Evolutionary conservation across 768 basidiomycete species (phyloP), one percentile per base, ranked within the genome.

Genomic region (Amanita thiersii): DNA sequence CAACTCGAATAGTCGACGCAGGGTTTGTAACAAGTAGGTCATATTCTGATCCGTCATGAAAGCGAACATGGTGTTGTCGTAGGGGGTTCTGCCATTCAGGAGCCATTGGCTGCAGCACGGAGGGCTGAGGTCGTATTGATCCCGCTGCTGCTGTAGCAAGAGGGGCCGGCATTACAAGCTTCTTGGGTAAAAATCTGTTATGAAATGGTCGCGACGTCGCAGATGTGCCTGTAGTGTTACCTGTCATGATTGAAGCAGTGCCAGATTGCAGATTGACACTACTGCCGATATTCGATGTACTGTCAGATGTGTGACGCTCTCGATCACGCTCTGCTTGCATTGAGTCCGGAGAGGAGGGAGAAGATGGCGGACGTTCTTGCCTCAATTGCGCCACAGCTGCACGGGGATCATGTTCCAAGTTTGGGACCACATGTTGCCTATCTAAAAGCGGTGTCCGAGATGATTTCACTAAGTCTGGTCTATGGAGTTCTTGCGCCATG

Each of bases 91-190:
- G 42, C 41, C 33, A 28, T 12, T 28, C 15, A 20, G 14, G 26
- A 17, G 19, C 23, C 3, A 25, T n/a, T 15, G 21, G 41, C 14
- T 19, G 33, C 12, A 18, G 25, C 5, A 36, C 19, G 1, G 26
- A 28, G n/a, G 42, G 42, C 17, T 29, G 24, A 4, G 34, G 43
- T 35, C 37, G 24, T 15, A 37, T 31, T 6, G 44, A 45, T 20
- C 19, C n/a, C n/a, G n/a, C 18, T 15, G 34, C 19, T 39, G 30
- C 42, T 45, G 45, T 21, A 43, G 57, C 52, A 77, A 86, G 66
- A 11, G 79, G 84, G 2, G 78, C 59, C 34, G 84, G 84, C 84
- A 86, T 86, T 31, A 86, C 75, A 19, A 86, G 73, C 35, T 65
- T 72, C 55, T 73, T 81, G 3, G 84, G 84, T 31, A 78, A 51